Conservation (phyloP, 2,329 filamentous ascomycete genomes). For the Fusarium hostae region DNA sequence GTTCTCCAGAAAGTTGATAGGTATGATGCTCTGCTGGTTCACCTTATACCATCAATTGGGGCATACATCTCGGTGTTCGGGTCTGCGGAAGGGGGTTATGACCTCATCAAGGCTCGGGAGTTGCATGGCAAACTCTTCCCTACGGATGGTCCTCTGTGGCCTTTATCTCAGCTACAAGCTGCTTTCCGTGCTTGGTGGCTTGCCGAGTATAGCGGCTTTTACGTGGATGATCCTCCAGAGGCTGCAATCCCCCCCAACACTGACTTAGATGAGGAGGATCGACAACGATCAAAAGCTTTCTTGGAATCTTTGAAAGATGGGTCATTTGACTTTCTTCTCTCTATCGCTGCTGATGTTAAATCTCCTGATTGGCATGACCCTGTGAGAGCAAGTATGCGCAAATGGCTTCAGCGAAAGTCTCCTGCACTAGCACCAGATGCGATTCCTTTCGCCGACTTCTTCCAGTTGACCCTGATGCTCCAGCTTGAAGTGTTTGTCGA, state of each 20-base stretch:
- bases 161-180: conserved; percentile 79
- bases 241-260: conserved; percentile 67
- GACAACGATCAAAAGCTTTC: conserved; percentile 77
- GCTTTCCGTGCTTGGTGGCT: conserved; percentile 88
- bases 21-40: conserved; percentile 79
- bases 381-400: conserved; percentile 82
- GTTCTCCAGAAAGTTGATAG: conserved; percentile 76
- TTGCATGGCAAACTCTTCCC: conserved; percentile 76
- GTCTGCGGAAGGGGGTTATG: conserved; percentile 76
- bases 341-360: conserved; percentile 83
- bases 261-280: conserved; percentile 76
- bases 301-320: conserved; percentile 84
- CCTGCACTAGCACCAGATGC: conserved; percentile 74
- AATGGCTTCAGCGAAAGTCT: conserved; percentile 85
- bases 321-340: conserved; percentile 90
- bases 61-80: conserved; percentile 82
- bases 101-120: conserved; percentile 74
- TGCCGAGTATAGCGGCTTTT: conserved; percentile 91
- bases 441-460: conserved; percentile 74
- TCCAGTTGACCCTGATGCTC: conserved; percentile 78
- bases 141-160: conserved; percentile 76
- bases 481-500: conserved; percentile 90
- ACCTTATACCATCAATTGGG: conserved; percentile 84
- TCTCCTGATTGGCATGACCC: conserved; percentile 88
- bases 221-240: conserved; percentile 76